Base-by-base conservation (phyloP, 176 grass and related monocot species). In the Lolium perenne region DNA sequence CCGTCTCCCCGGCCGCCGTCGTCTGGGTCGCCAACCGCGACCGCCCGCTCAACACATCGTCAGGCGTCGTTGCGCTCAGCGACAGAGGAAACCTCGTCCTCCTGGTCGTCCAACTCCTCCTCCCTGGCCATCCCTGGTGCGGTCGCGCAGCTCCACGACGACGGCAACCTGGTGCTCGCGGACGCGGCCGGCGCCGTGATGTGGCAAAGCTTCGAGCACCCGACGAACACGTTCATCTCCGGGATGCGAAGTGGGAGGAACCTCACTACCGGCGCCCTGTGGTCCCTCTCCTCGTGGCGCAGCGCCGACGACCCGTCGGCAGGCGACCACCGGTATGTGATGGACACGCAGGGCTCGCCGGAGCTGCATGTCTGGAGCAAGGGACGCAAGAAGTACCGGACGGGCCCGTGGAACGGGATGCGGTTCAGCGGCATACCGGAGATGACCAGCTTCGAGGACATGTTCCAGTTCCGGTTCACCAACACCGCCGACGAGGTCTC, bases 11-110 rank as follows among this genome's bases (percentile, higher is more conserved):
- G 14, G 48, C 43, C 38, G 80, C 75, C 63, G 53, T 94, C 6
- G 74, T 95, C n/a, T 95, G 93, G 93, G 90, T 95, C 53, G 88
- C 93, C 67, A 95, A 95, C 80, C 80, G 92, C 35, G 87, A 84
- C 68, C 47, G 46, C 75, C 87, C 92, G 6, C 75, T 92, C 3
- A 88, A 67, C 41, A 58, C 18, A 71, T 70, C 61, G 1, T 80
- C 81, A 22, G 77, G 77, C 56, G 6, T 49, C 2, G 6, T 90
- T 20, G 2, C 32, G 4, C 12, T 94, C 8, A 75, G 12, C 47
- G 46, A 21, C 47, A 53, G 53, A 9, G 93, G 90, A 15, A 21
- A 38, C 1, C 84, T 94, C 2, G 64, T 76, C 51, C 90, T 94
- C 79, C 46, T 93, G 84, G 78, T 77, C 67, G 1, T 85, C 82